These are phyloP conservation scores for Peterozyma xylosa DNA, from an alignment of 805 yeast species.

Conservation along the genomic window DNA sequence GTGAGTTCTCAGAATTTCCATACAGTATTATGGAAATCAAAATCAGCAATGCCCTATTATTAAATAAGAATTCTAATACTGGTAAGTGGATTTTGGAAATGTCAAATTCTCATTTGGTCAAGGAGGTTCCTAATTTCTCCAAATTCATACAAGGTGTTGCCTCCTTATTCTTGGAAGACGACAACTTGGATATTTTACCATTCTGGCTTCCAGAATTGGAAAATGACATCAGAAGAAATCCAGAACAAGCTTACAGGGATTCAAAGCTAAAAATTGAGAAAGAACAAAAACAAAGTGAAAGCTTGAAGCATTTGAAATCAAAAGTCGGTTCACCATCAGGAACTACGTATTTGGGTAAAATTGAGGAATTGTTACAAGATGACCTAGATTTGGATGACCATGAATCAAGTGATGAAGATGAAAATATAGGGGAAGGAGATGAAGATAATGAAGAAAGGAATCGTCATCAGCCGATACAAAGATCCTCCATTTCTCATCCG, in stretches of 20 bases:
- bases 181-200: constrained; percentile 80
- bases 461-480: background rate
- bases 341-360: constrained; percentile 21
- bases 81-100: constrained; percentile 80
- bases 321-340: constrained; percentile 29
- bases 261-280: constrained; percentile 46
- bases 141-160: constrained; percentile 93
- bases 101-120: constrained; percentile 74
- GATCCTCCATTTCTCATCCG: background rate
- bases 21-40: constrained; percentile 85
- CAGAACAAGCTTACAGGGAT: constrained; percentile 71
- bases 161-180: constrained; percentile 81
- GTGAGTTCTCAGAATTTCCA: constrained; percentile 81
- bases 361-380: constrained; percentile 22
- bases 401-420: background rate
- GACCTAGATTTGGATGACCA: background rate
- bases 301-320: constrained; percentile 28
- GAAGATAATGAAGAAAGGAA: background rate
- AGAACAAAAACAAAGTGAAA: constrained; percentile 31
- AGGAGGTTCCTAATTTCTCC: constrained; percentile 90
- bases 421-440: background rate
- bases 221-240: constrained; percentile 65
- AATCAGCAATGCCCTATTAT: constrained; percentile 30
- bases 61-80: constrained; percentile 25
- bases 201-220: constrained; percentile 94